Evolutionary conservation across 805 yeast genomes (phyloP).

Genomic region (Peterozyma toletana): DNA sequence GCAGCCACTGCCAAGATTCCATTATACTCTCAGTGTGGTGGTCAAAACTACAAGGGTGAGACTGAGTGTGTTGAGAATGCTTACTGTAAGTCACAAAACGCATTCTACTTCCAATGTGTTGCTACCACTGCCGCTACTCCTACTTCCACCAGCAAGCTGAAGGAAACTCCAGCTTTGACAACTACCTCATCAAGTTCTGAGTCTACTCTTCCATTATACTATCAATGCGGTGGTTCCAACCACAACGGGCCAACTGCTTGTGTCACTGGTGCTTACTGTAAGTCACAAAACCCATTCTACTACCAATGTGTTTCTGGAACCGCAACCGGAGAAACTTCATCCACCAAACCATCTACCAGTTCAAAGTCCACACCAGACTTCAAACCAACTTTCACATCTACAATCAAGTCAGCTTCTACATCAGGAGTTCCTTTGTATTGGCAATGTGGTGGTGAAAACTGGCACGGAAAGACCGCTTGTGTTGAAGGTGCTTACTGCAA

Average conservation of each 20-base stretch:
- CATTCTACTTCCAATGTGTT: conserved; percentile 19
- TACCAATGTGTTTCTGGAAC: conserved; percentile 15
- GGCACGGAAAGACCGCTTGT: conserved; percentile 15
- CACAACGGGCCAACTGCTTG: conserved; percentile 15
- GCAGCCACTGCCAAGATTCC: no score
- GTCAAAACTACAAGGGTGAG: conserved; percentile 11
- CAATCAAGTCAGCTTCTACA: no score
- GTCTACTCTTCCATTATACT: no score
- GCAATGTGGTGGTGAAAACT: conserved; percentile 18
- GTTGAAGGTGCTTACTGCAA: conserved; percentile 15
- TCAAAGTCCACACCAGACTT: no score
- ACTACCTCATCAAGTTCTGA: no score
- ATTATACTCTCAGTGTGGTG: conserved; percentile 15
- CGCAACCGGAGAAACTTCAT: no score
- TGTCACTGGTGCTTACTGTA: conserved; percentile 15
- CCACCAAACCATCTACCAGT: no score
- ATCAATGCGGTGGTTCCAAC: conserved; percentile 17
- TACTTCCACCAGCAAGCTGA: no score
- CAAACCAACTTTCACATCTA: no score
- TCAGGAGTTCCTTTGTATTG: no score
- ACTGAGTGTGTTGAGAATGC: conserved; percentile 16
- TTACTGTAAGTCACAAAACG: conserved; percentile 15
- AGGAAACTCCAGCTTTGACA: no score
- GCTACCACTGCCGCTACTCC: background rate
- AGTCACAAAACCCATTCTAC: conserved; percentile 16